Conservation (phyloP, 1,139 yeast genomes). For the Hansenula sp. region DNA sequence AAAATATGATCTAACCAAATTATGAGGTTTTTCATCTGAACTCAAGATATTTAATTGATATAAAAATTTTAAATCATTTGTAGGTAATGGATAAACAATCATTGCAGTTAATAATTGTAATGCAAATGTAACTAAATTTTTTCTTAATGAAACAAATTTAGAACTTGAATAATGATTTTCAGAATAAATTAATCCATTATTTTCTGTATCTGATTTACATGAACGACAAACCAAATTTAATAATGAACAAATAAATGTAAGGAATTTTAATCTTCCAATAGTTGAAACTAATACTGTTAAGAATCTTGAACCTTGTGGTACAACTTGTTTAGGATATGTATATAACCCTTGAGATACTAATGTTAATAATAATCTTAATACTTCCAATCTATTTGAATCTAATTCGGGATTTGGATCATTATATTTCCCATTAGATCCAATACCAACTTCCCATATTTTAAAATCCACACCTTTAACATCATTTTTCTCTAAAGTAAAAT, state of each 20-base stretch:
- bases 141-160: slow-evolving; percentile 31
- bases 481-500: slow-evolving; percentile 45
- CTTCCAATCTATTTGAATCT: slow-evolving; percentile 66
- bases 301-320: slow-evolving; percentile 52
- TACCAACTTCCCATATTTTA: slow-evolving; percentile 73
- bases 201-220: slow-evolving; percentile 24
- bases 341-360: slow-evolving; percentile 67
- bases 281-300: slow-evolving; percentile 52
- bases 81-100: slow-evolving; percentile 63
- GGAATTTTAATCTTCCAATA: slow-evolving; percentile 42
- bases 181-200: slow-evolving; percentile 21
- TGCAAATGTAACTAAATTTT: slow-evolving; percentile 50
- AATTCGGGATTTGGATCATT: slow-evolving; percentile 42
- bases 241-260: slow-evolving; percentile 63
- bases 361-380: slow-evolving; percentile 56
- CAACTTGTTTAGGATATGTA: slow-evolving; percentile 37
- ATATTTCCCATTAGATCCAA: slow-evolving; percentile 45
- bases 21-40: slow-evolving; percentile 32
- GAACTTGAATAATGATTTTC: slow-evolving; percentile 11
- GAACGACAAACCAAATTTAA: slow-evolving; percentile 52
- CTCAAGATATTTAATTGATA: slow-evolving; percentile 30
- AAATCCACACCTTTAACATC: slow-evolving; percentile 26
- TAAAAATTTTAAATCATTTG: slow-evolving; percentile 41
- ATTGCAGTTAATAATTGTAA: slow-evolving; percentile 60
- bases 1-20: slow-evolving; percentile 46